Evolutionary conservation across 108 stramenopile genomes (phyloP).

Genomic region (Pseudonitzschia multistriata): DNA sequence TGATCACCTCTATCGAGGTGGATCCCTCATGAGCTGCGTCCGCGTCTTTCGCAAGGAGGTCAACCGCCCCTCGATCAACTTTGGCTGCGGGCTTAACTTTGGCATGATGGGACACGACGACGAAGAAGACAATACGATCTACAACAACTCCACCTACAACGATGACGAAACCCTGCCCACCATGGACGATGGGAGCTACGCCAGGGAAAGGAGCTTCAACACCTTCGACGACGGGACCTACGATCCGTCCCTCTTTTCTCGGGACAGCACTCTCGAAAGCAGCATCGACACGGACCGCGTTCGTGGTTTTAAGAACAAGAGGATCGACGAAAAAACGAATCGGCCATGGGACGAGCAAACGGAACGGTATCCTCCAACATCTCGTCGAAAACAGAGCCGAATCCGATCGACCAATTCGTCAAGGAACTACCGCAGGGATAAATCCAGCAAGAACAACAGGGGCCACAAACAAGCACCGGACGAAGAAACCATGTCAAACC

Average conservation of each 20-base stretch:
- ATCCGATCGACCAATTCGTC: too few species aligned
- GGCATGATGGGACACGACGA: neutral
- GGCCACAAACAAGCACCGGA: too few species aligned
- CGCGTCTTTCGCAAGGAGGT: slow-evolving; percentile 11
- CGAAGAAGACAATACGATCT: neutral
- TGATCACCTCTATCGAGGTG: slow-evolving; percentile 11
- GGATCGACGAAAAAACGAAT: neutral
- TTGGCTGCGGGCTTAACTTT: neutral
- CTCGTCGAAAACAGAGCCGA: too few species aligned
- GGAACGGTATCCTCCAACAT: too few species aligned
- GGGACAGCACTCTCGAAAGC: neutral
- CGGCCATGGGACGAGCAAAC: neutral
- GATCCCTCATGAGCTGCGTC: slow-evolving; percentile 3
- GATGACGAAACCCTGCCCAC: neutral
- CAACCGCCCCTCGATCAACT: neutral
- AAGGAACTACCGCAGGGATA: too few species aligned
- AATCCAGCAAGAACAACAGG: too few species aligned
- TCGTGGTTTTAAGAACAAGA: too few species aligned
- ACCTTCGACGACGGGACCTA: neutral
- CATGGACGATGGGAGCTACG: neutral
- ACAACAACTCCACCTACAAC: neutral
- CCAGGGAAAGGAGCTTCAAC: neutral
- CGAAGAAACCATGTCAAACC: too few species aligned
- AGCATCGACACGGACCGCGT: too few species aligned
- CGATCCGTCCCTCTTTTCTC: neutral